Evolutionary conservation across 2,329 filamentous ascomycete genomes (phyloP), one percentile per base, ranked within the genome.

Genomic region (Diplodia corticola): DNA sequence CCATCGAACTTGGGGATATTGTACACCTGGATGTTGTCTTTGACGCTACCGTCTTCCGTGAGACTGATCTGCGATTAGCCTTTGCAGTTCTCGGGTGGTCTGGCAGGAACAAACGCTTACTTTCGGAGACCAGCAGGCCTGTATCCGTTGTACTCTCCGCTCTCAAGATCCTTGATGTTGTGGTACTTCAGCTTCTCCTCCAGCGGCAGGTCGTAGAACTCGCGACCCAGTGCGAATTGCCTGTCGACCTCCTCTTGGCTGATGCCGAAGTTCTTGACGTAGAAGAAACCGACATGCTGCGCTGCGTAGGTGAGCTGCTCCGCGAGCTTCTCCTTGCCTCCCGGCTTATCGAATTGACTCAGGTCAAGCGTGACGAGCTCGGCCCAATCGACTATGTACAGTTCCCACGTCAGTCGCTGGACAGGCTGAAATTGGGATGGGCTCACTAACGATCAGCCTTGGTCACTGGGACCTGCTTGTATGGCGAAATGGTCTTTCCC

Each of bases 201-300:
- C 0, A 81, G 77, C 0, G 86, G 80, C 0, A 89, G 77, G 4
- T 82, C 73, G 70, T 88, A 88, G 68, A 89, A 82, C 40, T 84
- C 79, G 66, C 85, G 85, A 1, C 83, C 86, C 2, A 89, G 81
- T 13, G 86, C 85, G 68, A 88, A 89, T 69, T 89, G 86, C 5
- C 80, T 78, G 69, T 89, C 83, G 1, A 89, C 81, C 71, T 87
- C 79, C 54, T 87, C 85, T 72, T 88, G 85, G 0, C 76, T 78
- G n/a, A 89, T 79, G 35, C 86, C 86, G 68, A 85, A 88, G 75
- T 76, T 87, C 67, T 83, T 84, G 22, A 89, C 83, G 68, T 88
- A 88, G 76, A 89, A 89, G 77, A 89, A 86, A 2, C 86, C 84
- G 69, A 80, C 75, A 70, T 80, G 74, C 64, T 79, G 73, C 69